Conservation (phyloP, 257 asterid genomes). For the Solanum etuberosum region DNA sequence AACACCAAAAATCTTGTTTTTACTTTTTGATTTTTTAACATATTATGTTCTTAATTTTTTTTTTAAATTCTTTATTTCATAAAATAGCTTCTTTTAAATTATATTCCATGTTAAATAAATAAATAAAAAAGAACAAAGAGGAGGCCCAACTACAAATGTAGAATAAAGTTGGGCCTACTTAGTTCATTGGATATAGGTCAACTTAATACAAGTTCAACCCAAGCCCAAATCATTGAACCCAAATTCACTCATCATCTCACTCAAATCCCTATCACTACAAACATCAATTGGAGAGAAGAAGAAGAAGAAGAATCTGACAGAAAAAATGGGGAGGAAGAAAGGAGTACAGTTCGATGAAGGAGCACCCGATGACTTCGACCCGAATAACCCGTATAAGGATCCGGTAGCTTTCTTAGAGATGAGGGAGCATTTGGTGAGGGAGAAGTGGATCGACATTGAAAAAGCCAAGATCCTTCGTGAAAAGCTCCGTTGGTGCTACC, state of each 20-base stretch:
- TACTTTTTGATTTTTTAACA: no score
- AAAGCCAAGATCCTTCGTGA: constrained; percentile 89
- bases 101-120: no score
- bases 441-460: constrained; percentile 96
- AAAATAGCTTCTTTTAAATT: no score
- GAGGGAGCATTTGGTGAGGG: constrained; percentile 85
- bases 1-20: no score
- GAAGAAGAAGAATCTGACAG: background rate
- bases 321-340: constrained; percentile 73
- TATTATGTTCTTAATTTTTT: no score
- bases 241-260: background rate
- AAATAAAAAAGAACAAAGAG: background rate
- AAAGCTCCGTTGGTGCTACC: constrained; percentile 86
- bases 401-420: constrained; percentile 91
- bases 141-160: background rate
- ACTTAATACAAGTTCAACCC: background rate
- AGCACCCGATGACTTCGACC: constrained; percentile 84
- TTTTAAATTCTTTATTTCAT: no score
- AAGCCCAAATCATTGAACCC: background rate
- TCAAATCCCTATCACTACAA: background rate
- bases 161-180: background rate
- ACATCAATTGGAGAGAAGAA: background rate
- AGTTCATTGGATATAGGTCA: background rate
- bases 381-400: constrained; percentile 78
- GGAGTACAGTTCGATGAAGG: constrained; percentile 75